These are phyloP conservation scores for Blastocystis sp. DNA, from an alignment of 352 stramenopile species.

Conservation along the genomic window DNA sequence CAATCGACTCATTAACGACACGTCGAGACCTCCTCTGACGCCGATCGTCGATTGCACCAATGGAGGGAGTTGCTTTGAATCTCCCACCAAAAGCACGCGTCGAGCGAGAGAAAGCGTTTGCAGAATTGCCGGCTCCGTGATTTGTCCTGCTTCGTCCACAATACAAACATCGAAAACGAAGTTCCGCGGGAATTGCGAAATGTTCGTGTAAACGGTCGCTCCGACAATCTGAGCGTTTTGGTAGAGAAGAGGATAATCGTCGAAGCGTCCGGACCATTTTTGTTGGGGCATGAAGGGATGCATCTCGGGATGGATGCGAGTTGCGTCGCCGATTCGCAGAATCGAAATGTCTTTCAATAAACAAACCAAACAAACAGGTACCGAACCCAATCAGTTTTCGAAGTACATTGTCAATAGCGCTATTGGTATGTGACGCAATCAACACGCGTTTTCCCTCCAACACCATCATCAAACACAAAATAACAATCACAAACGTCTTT, in stretches of 20 bases:
- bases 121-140: constrained; percentile 83
- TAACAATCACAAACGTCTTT: constrained; percentile 30
- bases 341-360: constrained; percentile 25
- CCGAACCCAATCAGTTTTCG: constrained; percentile 9
- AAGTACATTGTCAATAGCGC: constrained; percentile 50
- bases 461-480: not conserved
- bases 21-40: constrained; percentile 70
- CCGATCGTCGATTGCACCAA: constrained; percentile 78
- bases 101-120: constrained; percentile 78
- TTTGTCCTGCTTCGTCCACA: constrained; percentile 93
- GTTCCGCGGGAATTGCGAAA: constrained; percentile 60
- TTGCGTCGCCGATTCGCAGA: constrained; percentile 22
- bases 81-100: constrained; percentile 87
- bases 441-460: constrained; percentile 32
- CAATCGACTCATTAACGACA: constrained; percentile 78
- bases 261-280: not conserved
- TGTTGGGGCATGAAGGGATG: not conserved
- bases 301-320: not conserved
- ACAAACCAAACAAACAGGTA: not conserved
- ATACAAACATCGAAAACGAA: constrained; percentile 90
- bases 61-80: constrained; percentile 90
- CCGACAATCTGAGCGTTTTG: constrained; percentile 9
- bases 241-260: constrained; percentile 1
- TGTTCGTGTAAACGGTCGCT: constrained; percentile 42
- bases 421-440: constrained; percentile 37